Base-by-base conservation (phyloP, 176 grass and related monocot genomes). In the Panicum miliaceum region DNA sequence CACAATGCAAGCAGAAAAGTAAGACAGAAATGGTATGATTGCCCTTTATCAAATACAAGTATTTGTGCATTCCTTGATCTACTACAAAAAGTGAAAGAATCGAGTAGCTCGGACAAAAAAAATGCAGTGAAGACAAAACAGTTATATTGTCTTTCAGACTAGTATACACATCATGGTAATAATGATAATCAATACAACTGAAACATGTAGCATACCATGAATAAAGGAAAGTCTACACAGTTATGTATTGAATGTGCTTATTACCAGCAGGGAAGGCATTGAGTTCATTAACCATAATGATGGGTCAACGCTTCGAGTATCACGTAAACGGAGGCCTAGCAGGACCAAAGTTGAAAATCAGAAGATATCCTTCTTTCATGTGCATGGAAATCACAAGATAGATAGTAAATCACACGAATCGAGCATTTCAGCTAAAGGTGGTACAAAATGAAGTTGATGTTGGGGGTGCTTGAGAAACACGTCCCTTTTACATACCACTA, bases 271-370 rank as follows among this genome's bases (percentile, higher is more conserved):
- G 56, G 96, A 98, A 85, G 96, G 96, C 89, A 94, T 96, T 68
- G 93, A 98, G 81, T 98, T 98, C 89, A 95, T 90, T 58, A 98
- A 76, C 96, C 96, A 98, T 58, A 98, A 72, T 19, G 96, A 95
- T 22, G 96, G 96, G 51, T 98, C 96, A 35, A 98, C 93, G 3
- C 96, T 98, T 85, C 96, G 90, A 48, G 94, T 94, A 89, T 98
- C 96, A 87, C 96, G 88, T 19, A 95, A 75, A 41, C 96, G 91
- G 76, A 98, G 91, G 37, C 96, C 96, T 98, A 64, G 20, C 42
- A 84, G 37, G 13, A 79, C 27, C 72, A 83, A 37, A 65, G 26
- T 58, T 65, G 20, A 34, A 35, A 78, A 72, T 83, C 18, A 51
- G 1, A 59, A 51, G 48, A 75, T 57, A 64, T 65, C 34, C 0